Evolutionary conservation across 148 eudicot genomes (phyloP).

Genomic region (Suaeda aralocaspica): DNA sequence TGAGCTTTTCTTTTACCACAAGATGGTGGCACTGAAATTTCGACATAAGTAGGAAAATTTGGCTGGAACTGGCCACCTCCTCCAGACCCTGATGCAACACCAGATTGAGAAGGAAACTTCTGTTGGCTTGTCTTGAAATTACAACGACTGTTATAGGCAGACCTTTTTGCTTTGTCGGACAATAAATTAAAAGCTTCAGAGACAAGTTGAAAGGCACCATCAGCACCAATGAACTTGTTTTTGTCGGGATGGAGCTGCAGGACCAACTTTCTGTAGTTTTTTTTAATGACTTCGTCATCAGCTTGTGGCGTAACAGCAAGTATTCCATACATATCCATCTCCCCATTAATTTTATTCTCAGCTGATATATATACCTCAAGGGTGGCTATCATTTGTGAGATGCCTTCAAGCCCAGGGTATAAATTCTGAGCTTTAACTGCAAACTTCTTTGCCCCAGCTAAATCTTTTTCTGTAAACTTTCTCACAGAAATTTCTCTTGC

Average conservation of each 20-base stretch:
- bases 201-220: conserved; percentile 74
- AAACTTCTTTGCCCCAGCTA: conserved; percentile 35
- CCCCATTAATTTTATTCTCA: conserved; percentile 27
- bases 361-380: conserved; percentile 33
- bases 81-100: conserved; percentile 13
- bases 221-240: conserved; percentile 69
- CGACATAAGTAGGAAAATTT: conserved; percentile 17
- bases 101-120: conserved; percentile 21
- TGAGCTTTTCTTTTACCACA: conserved; percentile 14
- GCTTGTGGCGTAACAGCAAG: conserved; percentile 58
- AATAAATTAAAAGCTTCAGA: conserved; percentile 64
- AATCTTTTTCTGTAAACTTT: conserved; percentile 33
- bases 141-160: conserved; percentile 56
- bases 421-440: conserved; percentile 39
- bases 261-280: conserved; percentile 54
- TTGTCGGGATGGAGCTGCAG: conserved; percentile 85
- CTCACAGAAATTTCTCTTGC: conserved; percentile 41
- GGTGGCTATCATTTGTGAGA: conserved; percentile 31
- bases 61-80: conserved; percentile 17
- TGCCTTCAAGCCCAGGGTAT: conserved; percentile 37
- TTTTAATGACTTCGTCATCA: conserved; percentile 63
- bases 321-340: conserved; percentile 66
- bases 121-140: conserved; percentile 34
- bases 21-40: conserved; percentile 11
- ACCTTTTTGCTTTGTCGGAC: conserved; percentile 66